Evolutionary conservation across 305 asterid species (phyloP).

Genomic region (Fraxinus angustifolia): DNA sequence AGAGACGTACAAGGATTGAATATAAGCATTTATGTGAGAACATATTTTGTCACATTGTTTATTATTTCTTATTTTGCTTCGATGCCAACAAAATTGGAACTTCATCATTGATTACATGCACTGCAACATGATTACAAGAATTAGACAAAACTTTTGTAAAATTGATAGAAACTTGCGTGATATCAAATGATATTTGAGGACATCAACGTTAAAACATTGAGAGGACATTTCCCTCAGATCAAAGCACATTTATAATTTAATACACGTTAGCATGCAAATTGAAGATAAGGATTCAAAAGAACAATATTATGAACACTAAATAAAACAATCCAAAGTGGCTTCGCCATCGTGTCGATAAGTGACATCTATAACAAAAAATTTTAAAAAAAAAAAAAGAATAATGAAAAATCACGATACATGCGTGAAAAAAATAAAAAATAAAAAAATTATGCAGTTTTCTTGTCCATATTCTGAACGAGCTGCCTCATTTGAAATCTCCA

Average conservation of each 20-base stretch:
- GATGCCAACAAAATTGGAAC: too few relatives aligned
- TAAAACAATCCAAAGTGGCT: background rate
- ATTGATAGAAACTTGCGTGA: background rate
- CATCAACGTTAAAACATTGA: background rate
- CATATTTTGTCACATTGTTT: too few relatives aligned
- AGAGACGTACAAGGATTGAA: too few relatives aligned
- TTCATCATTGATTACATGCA: background rate
- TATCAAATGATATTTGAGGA: too few relatives aligned
- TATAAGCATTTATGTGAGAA: too few relatives aligned
- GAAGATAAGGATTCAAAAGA: background rate
- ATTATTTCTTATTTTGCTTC: too few relatives aligned
- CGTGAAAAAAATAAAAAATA: background rate
- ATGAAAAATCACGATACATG: background rate
- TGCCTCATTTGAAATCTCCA: slow-evolving; percentile 87
- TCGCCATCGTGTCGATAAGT: background rate
- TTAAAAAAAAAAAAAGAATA: too few relatives aligned
- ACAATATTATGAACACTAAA: too few relatives aligned
- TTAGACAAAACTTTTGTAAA: background rate
- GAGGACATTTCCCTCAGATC: too few relatives aligned
- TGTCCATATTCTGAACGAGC: slow-evolving; percentile 57
- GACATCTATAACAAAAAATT: too few relatives aligned
- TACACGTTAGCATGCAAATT: background rate
- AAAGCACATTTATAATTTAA: background rate
- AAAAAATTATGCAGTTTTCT: slow-evolving; percentile 48
- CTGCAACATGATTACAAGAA: background rate